phyloP scores from a whole-genome alignment of 1,284 basidiomycete genomes.

The Cryptococcus sp. region DNA sequence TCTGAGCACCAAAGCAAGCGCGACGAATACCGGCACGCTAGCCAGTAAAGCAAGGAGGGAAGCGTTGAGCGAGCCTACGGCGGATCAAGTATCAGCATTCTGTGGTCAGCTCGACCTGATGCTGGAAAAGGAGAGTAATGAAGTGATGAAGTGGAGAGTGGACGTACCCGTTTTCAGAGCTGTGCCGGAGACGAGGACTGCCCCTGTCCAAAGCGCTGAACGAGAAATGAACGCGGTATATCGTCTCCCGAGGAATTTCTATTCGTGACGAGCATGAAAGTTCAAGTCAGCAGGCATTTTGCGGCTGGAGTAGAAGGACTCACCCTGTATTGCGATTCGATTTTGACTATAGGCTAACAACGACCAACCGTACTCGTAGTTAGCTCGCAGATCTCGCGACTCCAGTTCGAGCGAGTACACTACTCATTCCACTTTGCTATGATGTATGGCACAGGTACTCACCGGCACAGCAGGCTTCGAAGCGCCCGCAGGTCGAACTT shows the following conservation, averaged over 20 bases:
- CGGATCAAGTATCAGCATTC: neutral
- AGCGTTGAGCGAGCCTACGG: slow-evolving; percentile 10
- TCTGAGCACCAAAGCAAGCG: slow-evolving; percentile 26
- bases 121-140: neutral
- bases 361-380: no score
- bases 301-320: slow-evolving; percentile 3
- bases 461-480: no score
- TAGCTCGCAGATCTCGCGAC: no score
- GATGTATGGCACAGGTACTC: no score
- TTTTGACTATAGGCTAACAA: slow-evolving; percentile 18
- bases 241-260: slow-evolving; percentile 37
- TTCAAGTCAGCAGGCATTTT: neutral
- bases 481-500: no score
- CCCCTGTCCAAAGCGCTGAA: slow-evolving; percentile 17
- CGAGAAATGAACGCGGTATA: slow-evolving; percentile 28
- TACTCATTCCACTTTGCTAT: no score
- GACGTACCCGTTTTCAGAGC: neutral
- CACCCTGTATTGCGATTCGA: slow-evolving; percentile 43
- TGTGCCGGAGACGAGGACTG: neutral
- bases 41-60: slow-evolving; percentile 60
- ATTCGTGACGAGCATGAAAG: neutral
- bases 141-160: neutral
- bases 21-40: slow-evolving; percentile 56
- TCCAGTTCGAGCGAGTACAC: no score
- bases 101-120: neutral